These are phyloP conservation scores for Tulasnella sp. DNA, from an alignment of 768 basidiomycete species.

Conservation along the genomic window DNA sequence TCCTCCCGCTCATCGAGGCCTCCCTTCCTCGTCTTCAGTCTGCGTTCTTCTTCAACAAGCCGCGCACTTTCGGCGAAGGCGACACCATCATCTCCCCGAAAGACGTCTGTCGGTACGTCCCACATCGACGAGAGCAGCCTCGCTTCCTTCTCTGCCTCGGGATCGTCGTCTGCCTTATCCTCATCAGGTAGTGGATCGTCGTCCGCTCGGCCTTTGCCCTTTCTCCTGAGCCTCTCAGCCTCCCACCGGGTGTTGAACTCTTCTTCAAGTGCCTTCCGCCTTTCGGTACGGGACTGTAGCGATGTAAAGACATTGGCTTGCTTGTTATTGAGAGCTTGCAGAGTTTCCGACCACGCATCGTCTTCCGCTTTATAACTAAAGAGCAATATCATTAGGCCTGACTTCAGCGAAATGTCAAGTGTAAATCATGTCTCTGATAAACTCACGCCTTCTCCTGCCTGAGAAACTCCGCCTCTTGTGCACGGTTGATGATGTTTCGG, in stretches of 20 bases:
- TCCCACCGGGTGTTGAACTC: constrained; percentile 5
- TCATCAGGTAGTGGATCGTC: not conserved
- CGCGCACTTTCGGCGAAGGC: not conserved
- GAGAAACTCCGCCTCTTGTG: constrained; percentile 6
- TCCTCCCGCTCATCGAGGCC: constrained; percentile 3
- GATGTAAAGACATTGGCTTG: constrained; percentile 4
- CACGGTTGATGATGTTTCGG: constrained; percentile 11
- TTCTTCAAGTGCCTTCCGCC: constrained; percentile 1
- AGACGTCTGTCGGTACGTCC: constrained; percentile 4
- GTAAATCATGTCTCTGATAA: not conserved
- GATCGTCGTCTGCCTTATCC: not conserved
- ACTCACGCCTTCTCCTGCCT: constrained; percentile 12
- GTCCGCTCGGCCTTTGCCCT: constrained; percentile 5
- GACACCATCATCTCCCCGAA: not conserved
- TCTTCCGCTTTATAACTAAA: constrained; percentile 4
- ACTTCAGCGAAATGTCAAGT: no score
- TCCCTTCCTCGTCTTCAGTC: not conserved
- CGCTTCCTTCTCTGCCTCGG: constrained; percentile 5
- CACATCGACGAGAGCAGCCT: constrained; percentile 6
- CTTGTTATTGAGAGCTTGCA: constrained; percentile 9
- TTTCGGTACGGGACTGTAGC: not conserved
- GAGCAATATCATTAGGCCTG: not conserved
- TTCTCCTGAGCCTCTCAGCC: not conserved
- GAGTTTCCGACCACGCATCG: constrained; percentile 7
- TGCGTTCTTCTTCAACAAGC: constrained; percentile 1